Percentiles rank a stretch among this genome's conserved stretches.
Conservation (phyloP, 345 rosid genomes). For the Streptanthus diversifolius region DNA sequence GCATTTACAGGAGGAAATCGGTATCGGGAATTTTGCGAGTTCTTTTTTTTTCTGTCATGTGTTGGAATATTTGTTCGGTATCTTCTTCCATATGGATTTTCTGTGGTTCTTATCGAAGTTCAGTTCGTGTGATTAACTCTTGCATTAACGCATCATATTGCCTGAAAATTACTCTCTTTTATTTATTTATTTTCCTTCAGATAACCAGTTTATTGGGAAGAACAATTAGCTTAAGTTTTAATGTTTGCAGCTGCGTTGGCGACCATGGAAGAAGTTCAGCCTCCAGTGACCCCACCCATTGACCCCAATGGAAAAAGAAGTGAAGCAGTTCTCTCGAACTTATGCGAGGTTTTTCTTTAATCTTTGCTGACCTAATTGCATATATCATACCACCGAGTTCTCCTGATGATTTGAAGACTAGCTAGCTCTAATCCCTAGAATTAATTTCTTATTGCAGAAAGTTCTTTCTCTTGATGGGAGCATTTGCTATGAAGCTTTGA, state of each 20-base stretch:
- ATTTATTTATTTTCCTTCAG: neutral
- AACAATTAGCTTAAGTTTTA: neutral
- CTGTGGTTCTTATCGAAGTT: neutral
- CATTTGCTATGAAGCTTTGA: constrained; percentile 40
- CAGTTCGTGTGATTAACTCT: neutral
- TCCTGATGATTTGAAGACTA: neutral
- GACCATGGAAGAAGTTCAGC: constrained; percentile 39
- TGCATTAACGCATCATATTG: neutral
- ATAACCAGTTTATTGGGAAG: neutral
- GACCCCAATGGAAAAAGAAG: constrained; percentile 29
- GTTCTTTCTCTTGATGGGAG: constrained; percentile 54
- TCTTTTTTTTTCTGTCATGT: neutral
- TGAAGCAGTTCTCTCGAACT: constrained; percentile 26
- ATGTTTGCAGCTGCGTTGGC: constrained; percentile 18
- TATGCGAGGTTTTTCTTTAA: constrained; percentile 30
- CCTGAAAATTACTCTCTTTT: neutral
- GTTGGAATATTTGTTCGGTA: neutral
- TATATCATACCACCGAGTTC: neutral
- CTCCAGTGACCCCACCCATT: constrained; percentile 38
- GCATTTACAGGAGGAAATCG: neutral
- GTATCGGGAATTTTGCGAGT: neutral
- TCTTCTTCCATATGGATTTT: neutral
- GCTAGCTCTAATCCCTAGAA: neutral
- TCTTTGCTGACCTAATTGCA: constrained; percentile 4
- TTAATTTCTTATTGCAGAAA: constrained; percentile 44